phyloP scores from a whole-genome alignment of 2,329 filamentous ascomycete genomes.

The Fusarium gaditjirri region DNA sequence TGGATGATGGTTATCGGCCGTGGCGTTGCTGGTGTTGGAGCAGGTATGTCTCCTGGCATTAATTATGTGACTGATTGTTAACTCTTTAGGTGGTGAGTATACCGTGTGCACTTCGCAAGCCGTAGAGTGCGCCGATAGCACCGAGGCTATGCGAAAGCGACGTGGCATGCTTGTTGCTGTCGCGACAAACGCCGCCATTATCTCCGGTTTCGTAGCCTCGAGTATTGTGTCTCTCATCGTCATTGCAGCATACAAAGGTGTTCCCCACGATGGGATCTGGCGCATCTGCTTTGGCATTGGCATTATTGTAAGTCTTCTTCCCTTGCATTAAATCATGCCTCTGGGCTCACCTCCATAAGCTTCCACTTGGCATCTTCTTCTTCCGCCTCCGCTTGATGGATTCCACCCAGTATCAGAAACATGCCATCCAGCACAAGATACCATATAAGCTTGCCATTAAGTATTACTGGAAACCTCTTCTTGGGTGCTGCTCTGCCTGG shows the following conservation, averaged over 20 bases:
- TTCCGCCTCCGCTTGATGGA: not conserved
- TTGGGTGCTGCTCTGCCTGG: not conserved
- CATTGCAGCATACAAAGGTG: not conserved
- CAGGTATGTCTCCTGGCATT: not conserved
- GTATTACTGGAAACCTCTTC: not conserved
- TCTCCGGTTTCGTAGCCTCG: not conserved
- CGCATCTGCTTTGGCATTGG: not conserved
- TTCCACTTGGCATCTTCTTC: not conserved
- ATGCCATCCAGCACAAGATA: not conserved
- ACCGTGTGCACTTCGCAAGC: not conserved
- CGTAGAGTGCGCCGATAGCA: not conserved
- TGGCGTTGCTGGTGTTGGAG: not conserved
- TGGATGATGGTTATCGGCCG: conserved; percentile 1
- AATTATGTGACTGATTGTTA: not conserved
- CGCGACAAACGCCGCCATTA: not conserved
- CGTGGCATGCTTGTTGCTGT: conserved; percentile 1
- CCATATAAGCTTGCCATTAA: not conserved
- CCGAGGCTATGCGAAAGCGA: not conserved
- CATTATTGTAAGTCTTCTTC: not conserved
- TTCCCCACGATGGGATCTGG: not conserved
- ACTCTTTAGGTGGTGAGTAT: not conserved
- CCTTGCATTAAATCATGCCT: fast-evolving
- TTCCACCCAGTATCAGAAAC: not conserved
- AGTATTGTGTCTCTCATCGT: not conserved
- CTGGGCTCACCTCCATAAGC: not conserved